Evolutionary conservation across 139 green algal species (phyloP), one percentile per base, ranked within the genome.

Genomic region (Monoraphidium neglectum): DNA sequence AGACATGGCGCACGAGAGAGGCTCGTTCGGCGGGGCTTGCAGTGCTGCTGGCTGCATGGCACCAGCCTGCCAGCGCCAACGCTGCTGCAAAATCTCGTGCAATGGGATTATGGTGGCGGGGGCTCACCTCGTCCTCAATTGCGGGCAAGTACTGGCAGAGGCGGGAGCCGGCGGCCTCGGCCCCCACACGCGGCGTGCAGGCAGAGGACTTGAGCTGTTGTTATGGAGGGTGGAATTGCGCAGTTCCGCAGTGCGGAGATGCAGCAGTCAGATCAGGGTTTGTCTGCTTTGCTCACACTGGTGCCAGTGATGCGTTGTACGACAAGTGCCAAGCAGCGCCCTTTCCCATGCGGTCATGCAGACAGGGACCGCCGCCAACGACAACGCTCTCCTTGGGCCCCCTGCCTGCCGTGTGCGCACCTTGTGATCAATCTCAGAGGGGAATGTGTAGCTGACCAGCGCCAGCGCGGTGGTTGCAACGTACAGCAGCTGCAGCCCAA

Each of bases 61-160:
- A n/a, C n/a, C n/a, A n/a, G n/a, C n/a, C n/a, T n/a, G n/a, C n/a
- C n/a, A n/a, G n/a, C n/a, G n/a, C n/a, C n/a, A n/a, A n/a, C n/a
- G n/a, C n/a, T n/a, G n/a, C n/a, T n/a, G n/a, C n/a, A n/a, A n/a
- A n/a, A n/a, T n/a, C n/a, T n/a, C n/a, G n/a, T n/a, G n/a, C n/a
- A n/a, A n/a, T n/a, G n/a, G n/a, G n/a, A n/a, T n/a, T n/a, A n/a
- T n/a, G n/a, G n/a, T n/a, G n/a, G n/a, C n/a, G n/a, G n/a, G n/a
- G n/a, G n/a, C n/a, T n/a, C n/a, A n/a, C n/a, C n/a, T 84, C 70
- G 46, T 71, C 47, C 57, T 87, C 59, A 12, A 87, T 77, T 60
- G 59, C 46, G 1, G 82, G 82, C 30, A 87, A 46, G 72, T 83
- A 82, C 38, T 79, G 71, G 77, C 82, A 87, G 68, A 87, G 82